phyloP scores from a whole-genome alignment of 2,329 filamentous ascomycete genomes.

The Alternaria sp. region DNA sequence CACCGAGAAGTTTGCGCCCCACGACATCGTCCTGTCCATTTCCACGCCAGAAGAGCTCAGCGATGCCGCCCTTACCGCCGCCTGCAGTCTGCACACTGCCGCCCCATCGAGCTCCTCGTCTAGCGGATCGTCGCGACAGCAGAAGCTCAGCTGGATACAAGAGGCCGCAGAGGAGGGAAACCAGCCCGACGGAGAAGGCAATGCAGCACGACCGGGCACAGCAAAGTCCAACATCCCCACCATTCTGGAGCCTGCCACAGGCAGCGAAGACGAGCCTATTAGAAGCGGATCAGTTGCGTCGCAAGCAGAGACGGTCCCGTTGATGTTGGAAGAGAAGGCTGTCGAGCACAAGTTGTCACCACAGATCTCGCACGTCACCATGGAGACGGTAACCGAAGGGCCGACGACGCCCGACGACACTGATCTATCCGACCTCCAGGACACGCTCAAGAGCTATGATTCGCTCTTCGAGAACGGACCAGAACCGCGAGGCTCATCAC shows the following conservation, averaged over 20 bases:
- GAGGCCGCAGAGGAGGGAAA: slow-evolving; percentile 82
- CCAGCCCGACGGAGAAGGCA: slow-evolving; percentile 46
- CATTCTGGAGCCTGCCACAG: slow-evolving; percentile 29
- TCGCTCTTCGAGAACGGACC: slow-evolving; percentile 45
- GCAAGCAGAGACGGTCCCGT: slow-evolving; percentile 27
- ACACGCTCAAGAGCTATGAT: slow-evolving; percentile 46
- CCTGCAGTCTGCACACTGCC: slow-evolving; percentile 88
- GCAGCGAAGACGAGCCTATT: slow-evolving; percentile 18
- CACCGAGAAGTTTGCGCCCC: slow-evolving; percentile 76
- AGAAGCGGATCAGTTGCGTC: slow-evolving; percentile 20
- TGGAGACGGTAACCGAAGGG: slow-evolving; percentile 32
- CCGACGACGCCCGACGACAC: slow-evolving; percentile 30
- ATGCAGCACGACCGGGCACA: slow-evolving; percentile 28
- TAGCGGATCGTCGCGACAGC: slow-evolving; percentile 75
- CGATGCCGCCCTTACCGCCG: slow-evolving; percentile 85
- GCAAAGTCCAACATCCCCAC: slow-evolving; percentile 35
- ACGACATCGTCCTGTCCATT: slow-evolving; percentile 85
- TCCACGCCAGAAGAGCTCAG: slow-evolving; percentile 78
- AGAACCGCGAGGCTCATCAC: slow-evolving; percentile 56
- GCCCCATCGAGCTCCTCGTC: slow-evolving; percentile 87
- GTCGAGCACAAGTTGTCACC: slow-evolving; percentile 21
- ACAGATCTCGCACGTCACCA: slow-evolving; percentile 33
- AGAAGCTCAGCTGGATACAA: slow-evolving; percentile 88
- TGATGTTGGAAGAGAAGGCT: slow-evolving; percentile 23
- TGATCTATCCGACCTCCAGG: slow-evolving; percentile 30